These are phyloP conservation scores for Spathaspora boniae DNA, from an alignment of 805 yeast genomes.

Conservation along the genomic window DNA sequence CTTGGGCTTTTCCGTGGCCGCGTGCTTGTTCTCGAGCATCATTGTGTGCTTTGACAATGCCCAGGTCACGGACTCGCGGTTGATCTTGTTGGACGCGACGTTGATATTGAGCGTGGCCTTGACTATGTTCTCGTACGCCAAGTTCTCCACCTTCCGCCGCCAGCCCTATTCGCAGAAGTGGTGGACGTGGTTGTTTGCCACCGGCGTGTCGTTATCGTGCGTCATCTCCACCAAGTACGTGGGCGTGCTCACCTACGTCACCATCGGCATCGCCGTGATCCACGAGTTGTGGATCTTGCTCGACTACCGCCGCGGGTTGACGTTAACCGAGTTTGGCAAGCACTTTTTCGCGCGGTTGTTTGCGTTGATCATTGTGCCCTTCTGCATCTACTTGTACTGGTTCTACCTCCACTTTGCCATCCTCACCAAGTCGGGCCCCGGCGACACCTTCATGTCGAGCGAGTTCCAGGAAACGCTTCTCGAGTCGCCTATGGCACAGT, in stretches of 20 bases:
- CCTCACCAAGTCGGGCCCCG: constrained; percentile 86
- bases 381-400: constrained; percentile 80
- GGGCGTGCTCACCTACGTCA: constrained; percentile 86
- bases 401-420: constrained; percentile 87
- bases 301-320: constrained; percentile 65
- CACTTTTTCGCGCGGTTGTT: constrained; percentile 76
- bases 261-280: constrained; percentile 83
- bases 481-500: constrained; percentile 73
- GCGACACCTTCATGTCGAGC: constrained; percentile 92
- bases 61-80: constrained; percentile 84
- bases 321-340: constrained; percentile 51
- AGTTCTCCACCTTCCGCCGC: constrained; percentile 65
- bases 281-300: constrained; percentile 86
- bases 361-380: constrained; percentile 75
- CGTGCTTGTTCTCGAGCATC: constrained; percentile 72
- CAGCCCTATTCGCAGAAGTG: constrained; percentile 66
- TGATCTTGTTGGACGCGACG: constrained; percentile 89
- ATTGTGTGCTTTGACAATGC: constrained; percentile 86
- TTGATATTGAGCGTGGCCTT: constrained; percentile 78
- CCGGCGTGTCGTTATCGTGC: constrained; percentile 85
- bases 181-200: constrained; percentile 83
- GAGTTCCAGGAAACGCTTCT: constrained; percentile 90
- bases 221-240: constrained; percentile 96
- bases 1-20: constrained; percentile 71
- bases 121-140: constrained; percentile 73